Base-by-base conservation (phyloP, 1,284 basidiomycete species). In the Schizophyllum amplum region DNA sequence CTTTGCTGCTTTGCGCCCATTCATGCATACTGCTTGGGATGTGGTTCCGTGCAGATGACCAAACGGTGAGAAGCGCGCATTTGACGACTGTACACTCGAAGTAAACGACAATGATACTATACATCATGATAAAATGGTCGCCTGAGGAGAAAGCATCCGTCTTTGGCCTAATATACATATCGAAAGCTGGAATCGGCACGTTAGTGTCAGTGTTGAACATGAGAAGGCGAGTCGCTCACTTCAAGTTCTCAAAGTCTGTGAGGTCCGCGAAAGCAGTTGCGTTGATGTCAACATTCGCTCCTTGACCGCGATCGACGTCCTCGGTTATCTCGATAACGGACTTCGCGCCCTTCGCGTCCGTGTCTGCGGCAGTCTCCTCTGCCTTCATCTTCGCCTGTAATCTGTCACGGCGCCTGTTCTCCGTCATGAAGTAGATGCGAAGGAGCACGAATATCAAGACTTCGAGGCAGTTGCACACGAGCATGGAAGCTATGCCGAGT, bases 1-100 rank as follows among this genome's bases (percentile, higher is more conserved):
- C 69, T 9, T 59, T 85, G 11, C 71, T 96, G 33, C 69, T 88
- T 0, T 65, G 63, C 7, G 80, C 83, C 24, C 86, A 95, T 66
- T 53, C 71, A 0, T 60, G 78, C 1, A 69, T 94, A 11, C 65
- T 94, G 1, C 56, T 75, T 6, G 91, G 91, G 0, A 66, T 91
- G 21, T 90, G 83, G 80, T 58, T 55, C 22, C 22, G 7, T 17
- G 33, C 4, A 9, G 33, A 42, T 17, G 33, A 42, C 33, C 11
- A 17, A 6, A 5, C 6, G 11, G 7, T 17, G 7, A 9, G 4
- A 17, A 9, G 3, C 17, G 33, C 33, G n/a, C n/a, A n/a, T n/a
- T n/a, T n/a, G n/a, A n/a, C n/a, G n/a, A n/a, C n/a, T n/a, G n/a
- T n/a, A n/a, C n/a, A n/a, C n/a, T n/a, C n/a, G n/a, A n/a, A n/a